phyloP scores from a whole-genome alignment of 2,329 filamentous ascomycete species.

The Claviceps spartinae region DNA sequence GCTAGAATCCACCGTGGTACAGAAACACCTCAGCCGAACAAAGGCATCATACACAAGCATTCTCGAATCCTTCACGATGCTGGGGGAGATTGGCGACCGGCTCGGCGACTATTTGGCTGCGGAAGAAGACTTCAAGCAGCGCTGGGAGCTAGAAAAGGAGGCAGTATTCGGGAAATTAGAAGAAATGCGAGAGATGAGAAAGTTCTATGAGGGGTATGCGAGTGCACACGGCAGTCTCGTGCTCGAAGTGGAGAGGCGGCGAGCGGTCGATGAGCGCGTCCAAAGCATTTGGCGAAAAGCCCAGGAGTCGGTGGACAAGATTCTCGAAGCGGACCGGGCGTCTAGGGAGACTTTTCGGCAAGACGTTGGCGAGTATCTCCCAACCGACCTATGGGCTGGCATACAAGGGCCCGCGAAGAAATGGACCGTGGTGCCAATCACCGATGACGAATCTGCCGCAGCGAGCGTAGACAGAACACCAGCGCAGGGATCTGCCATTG shows the following conservation, averaged over 20 bases:
- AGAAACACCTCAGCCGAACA: slow-evolving; percentile 43
- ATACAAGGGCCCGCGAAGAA: slow-evolving; percentile 46
- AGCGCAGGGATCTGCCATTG: slow-evolving; percentile 1
- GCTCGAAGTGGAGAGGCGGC: slow-evolving; percentile 68
- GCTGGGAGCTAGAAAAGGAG: slow-evolving; percentile 64
- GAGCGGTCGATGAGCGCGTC: slow-evolving; percentile 59
- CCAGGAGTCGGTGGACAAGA: slow-evolving; percentile 57
- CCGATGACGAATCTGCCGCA: slow-evolving; percentile 13
- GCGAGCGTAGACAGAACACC: slow-evolving; percentile 4
- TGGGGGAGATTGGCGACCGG: slow-evolving; percentile 54
- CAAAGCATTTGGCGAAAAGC: slow-evolving; percentile 64
- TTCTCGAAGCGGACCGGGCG: slow-evolving; percentile 58
- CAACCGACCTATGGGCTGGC: slow-evolving; percentile 75
- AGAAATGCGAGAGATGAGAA: slow-evolving; percentile 62
- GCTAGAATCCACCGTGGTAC: slow-evolving; percentile 48
- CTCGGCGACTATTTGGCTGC: slow-evolving; percentile 53
- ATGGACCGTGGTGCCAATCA: slow-evolving; percentile 33
- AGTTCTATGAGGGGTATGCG: slow-evolving; percentile 81
- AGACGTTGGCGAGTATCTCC: slow-evolving; percentile 75
- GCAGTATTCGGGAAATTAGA: slow-evolving; percentile 54
- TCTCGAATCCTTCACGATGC: slow-evolving; percentile 46
- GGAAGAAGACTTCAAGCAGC: slow-evolving; percentile 46
- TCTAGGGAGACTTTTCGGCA: slow-evolving; percentile 67
- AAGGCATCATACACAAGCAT: slow-evolving; percentile 41
- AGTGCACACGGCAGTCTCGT: slow-evolving; percentile 74